Evolutionary conservation across 1,284 basidiomycete genomes (phyloP), one percentile per base, ranked within the genome.

Genomic region (Puccinia hordei): DNA sequence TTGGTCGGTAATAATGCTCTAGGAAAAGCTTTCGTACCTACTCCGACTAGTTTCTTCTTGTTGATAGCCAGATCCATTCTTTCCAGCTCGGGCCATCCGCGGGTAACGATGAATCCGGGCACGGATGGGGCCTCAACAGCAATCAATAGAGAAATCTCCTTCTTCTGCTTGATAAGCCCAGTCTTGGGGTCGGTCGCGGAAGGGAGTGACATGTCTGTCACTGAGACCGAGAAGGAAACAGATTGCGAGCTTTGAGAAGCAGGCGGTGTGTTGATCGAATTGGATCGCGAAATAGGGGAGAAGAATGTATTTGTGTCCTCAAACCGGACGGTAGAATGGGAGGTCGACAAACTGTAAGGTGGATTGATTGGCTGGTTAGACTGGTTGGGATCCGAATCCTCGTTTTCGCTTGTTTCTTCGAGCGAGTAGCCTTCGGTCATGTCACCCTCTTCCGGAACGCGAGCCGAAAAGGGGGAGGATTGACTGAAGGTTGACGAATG

Each of bases 1-100:
- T 59, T 68, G 15, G 53, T 79, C 24, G 77, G 77, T 63, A 79
- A 72, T 38, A 79, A 72, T 35, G 77, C 77, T 35, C 77, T 79
- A 24, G 77, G 77, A 63, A 79, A 79, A 15, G 49, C 65, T 49
- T 59, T 72, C 35, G 77, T 79, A 49, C 77, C 77, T 33, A 79
- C 65, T 15, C 77, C 77, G 15, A 63, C 38, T n/a, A 72, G 27
- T 53, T 57, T 79, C 55, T 71, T 57, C 41, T 72, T 79, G 19
- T 69, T 63, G 33, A 79, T 72, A 13, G 53, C 77, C 24, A 35
- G n/a, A 27, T 79, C 77, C 77, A 79, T 79, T 41, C 57, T 38
- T 51, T 79, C 77, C 59, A 79, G 55, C 49, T 79, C 77, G 8
- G 66, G 38, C 77, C 77, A 79, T 63, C 69, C 69, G 27, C 77